These are phyloP conservation scores for Peltaster fructicola DNA, from an alignment of 2,329 filamentous ascomycete genomes.

Conservation along the genomic window DNA sequence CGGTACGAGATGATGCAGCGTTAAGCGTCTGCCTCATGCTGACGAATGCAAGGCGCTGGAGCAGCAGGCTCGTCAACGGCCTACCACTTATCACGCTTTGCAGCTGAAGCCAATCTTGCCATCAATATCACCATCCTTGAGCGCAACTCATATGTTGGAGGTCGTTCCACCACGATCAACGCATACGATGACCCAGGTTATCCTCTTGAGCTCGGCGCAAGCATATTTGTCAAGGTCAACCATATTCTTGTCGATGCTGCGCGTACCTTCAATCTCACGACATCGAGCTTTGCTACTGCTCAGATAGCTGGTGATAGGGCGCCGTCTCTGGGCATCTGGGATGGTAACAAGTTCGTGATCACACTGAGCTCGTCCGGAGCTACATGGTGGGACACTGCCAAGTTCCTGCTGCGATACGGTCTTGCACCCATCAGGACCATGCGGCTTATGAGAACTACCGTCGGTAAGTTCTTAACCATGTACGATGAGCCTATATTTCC, in stretches of 20 bases:
- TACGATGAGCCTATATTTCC: slow-evolving; percentile 75
- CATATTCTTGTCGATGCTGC: slow-evolving; percentile 62
- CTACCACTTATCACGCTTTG: slow-evolving; percentile 61
- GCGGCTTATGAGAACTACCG: slow-evolving; percentile 50
- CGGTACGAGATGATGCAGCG: slow-evolving; percentile 2
- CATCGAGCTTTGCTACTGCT: slow-evolving; percentile 23
- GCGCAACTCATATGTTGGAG: slow-evolving; percentile 57
- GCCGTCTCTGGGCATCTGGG: slow-evolving; percentile 69
- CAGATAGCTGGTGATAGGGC: slow-evolving; percentile 33
- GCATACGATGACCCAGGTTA: slow-evolving; percentile 48
- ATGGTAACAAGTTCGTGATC: slow-evolving; percentile 59
- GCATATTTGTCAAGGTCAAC: slow-evolving; percentile 79
- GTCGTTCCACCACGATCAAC: slow-evolving; percentile 70
- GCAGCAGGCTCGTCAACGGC: slow-evolving; percentile 75
- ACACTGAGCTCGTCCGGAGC: slow-evolving; percentile 40
- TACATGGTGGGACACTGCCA: slow-evolving; percentile 70
- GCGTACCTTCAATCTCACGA: slow-evolving; percentile 49
- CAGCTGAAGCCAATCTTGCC: slow-evolving; percentile 38
- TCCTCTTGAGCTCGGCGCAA: slow-evolving; percentile 74
- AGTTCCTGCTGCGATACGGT: slow-evolving; percentile 75
- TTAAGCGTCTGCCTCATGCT: not conserved
- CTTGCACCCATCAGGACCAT: slow-evolving; percentile 57
- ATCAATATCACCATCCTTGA: slow-evolving; percentile 83
- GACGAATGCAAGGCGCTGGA: slow-evolving; percentile 50
- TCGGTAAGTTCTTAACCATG: slow-evolving; percentile 58